Conservation (phyloP, 768 basidiomycete species). For the Mycena venus region DNA sequence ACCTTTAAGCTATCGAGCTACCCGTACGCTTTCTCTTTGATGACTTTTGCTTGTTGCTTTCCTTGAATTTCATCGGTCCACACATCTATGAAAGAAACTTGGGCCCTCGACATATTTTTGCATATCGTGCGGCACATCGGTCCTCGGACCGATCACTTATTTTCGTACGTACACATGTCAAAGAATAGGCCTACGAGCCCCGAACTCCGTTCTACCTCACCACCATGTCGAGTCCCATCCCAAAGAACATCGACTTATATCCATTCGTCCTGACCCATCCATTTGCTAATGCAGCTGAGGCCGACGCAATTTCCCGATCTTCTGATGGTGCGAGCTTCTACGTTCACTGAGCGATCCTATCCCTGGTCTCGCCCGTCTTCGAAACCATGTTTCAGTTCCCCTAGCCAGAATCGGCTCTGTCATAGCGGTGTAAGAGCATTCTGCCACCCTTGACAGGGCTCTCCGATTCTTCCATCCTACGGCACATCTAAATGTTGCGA, state of each 20-base stretch:
- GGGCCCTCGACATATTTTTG: no score
- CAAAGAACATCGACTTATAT: background rate
- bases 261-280: slow-evolving; percentile 9
- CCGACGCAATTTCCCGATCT: slow-evolving; percentile 34
- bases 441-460: background rate
- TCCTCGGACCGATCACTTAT: no score
- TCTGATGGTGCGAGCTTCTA: slow-evolving; percentile 33
- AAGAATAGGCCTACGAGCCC: no score
- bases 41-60: no score
- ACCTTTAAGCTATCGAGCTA: no score
- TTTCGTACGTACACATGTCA: no score
- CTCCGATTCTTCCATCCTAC: slow-evolving; percentile 22
- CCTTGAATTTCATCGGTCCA: no score
- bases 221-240: background rate
- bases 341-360: slow-evolving; percentile 33
- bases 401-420: slow-evolving; percentile 9
- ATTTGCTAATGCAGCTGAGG: no score
- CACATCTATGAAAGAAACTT: no score
- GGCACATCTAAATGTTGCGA: no score
- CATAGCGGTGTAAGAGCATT: background rate
- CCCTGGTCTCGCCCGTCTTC: slow-evolving; percentile 38
- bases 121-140: no score
- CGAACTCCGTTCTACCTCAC: background rate
- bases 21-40: no score
- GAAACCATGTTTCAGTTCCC: slow-evolving; percentile 36